Evolutionary conservation across 441 rosid species (phyloP), one percentile per base, ranked within the genome.

Genomic region (Biscutella laevigata): DNA sequence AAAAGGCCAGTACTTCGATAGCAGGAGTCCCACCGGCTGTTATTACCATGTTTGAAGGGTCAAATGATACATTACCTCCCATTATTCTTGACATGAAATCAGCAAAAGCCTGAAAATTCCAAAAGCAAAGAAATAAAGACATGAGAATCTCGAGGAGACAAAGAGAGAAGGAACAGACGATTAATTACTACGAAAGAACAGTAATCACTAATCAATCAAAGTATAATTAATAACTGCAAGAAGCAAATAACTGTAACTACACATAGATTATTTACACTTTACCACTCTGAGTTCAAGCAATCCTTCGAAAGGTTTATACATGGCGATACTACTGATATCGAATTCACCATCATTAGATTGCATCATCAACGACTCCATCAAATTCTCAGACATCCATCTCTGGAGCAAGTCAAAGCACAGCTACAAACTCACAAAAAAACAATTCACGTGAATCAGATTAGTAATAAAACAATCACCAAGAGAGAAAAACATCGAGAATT

Each of bases 1-100:
- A 87, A 67, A 83, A 91, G 80, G 79, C 69, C 26, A 91, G 73
- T 21, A 82, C 81, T 73, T 91, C 96, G 11, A 85, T 45, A 25
- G 95, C 96, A 36, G 94, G 79, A 55, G 83, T 72, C 42, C 77
- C 90, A 52, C 96, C 95, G 4, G 92, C 80, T 13, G 90, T 80
- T 57, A 87, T 69, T 1, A 87, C 76, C 47, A 81, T 69, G 22
- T 76, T 80, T 0, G 82, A 74, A 13, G 95, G 90, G 64, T 91
- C 78, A 56, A 84, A 84, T 7, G 71, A 74, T 26, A 77, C 72
- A 36, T 56, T 56, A 38, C 64, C 59, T 57, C 82, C 80, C 73
- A 76, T 59, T 34, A 75, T 70, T 39, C 51, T 64, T 27, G 98
- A 80, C 90, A 91, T 83, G 71, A 87, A 91, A 58, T 74, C 75